These are phyloP conservation scores for Inosperma sp. DNA, from an alignment of 768 basidiomycete genomes.

Conservation along the genomic window DNA sequence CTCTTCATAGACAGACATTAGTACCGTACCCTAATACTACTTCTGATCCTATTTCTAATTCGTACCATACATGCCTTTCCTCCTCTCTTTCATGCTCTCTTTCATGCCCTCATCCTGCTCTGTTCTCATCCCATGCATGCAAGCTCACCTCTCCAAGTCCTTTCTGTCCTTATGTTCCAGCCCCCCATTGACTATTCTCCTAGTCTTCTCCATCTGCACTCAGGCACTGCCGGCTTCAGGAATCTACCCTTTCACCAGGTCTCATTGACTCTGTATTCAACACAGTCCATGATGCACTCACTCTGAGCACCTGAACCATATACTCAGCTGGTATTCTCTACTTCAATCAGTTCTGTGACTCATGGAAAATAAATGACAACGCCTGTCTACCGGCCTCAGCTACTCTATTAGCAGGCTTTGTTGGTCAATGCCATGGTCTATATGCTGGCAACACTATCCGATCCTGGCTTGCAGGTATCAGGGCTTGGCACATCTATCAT, in stretches of 20 bases:
- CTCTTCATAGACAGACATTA: too few species aligned
- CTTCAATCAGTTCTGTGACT: constrained; percentile 22
- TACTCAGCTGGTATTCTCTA: constrained; percentile 31
- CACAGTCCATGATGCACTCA: constrained; percentile 13
- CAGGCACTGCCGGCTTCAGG: neutral
- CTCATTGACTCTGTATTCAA: neutral
- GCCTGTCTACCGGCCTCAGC: neutral
- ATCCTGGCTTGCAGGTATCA: constrained; percentile 3
- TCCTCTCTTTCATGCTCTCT: too few species aligned
- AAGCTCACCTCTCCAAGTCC: too few species aligned
- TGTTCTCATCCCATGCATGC: too few species aligned
- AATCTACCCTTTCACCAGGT: constrained; percentile 4
- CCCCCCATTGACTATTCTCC: constrained; percentile 7
- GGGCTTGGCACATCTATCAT: constrained; percentile 10
- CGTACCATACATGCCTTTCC: too few species aligned
- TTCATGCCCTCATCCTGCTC: too few species aligned
- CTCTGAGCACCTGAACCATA: constrained; percentile 15
- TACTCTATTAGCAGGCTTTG: neutral
- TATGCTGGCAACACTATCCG: neutral
- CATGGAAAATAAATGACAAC: neutral
- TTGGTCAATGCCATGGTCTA: neutral
- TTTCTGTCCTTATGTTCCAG: too few species aligned
- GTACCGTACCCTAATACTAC: too few species aligned
- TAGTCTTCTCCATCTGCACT: constrained; percentile 19
- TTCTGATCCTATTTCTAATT: too few species aligned